Evolutionary conservation across 2,329 filamentous ascomycete species (phyloP).

Genomic region (Myriosclerotinia duriaeana): DNA sequence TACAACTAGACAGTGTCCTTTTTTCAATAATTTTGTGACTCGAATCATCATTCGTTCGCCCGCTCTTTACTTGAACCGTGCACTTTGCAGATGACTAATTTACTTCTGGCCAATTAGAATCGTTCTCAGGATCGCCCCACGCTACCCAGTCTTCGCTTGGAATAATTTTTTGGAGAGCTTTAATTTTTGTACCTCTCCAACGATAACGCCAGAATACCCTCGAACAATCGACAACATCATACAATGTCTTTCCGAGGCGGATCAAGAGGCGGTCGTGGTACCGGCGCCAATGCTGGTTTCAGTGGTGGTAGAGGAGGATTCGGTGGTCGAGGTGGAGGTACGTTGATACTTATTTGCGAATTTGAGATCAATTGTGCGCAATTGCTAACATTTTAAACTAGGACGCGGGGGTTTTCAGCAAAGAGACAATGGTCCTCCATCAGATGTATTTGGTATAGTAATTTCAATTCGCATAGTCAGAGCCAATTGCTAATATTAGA

Average conservation of each 20-base stretch:
- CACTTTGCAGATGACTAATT: conserved; percentile 13
- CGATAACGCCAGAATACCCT: conserved; percentile 44
- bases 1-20: conserved; percentile 17
- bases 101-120: conserved; percentile 12
- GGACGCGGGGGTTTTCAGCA: conserved; percentile 63
- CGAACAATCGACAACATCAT: conserved; percentile 21
- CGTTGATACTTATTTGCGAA: conserved; percentile 38
- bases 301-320: conserved; percentile 51
- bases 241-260: conserved; percentile 53
- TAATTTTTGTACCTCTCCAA: conserved; percentile 33
- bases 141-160: conserved; percentile 25
- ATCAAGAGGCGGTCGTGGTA: conserved; percentile 53
- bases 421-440: conserved; percentile 61
- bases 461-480: not conserved
- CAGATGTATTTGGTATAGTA: conserved; percentile 56
- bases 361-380: conserved; percentile 22
- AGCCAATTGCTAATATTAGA: conserved; percentile 28
- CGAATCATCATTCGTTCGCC: conserved; percentile 1
- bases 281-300: conserved; percentile 51
- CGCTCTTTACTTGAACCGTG: conserved; percentile 7
- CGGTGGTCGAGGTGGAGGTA: conserved; percentile 47
- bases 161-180: conserved; percentile 27
- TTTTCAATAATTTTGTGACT: conserved; percentile 22
- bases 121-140: conserved; percentile 5
- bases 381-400: conserved; percentile 40